A percentile compares a stretch with the other conserved stretches of the same genome.
phyloP scores from a whole-genome alignment of 805 yeast species.

The Saccharomyces eubayanus region DNA sequence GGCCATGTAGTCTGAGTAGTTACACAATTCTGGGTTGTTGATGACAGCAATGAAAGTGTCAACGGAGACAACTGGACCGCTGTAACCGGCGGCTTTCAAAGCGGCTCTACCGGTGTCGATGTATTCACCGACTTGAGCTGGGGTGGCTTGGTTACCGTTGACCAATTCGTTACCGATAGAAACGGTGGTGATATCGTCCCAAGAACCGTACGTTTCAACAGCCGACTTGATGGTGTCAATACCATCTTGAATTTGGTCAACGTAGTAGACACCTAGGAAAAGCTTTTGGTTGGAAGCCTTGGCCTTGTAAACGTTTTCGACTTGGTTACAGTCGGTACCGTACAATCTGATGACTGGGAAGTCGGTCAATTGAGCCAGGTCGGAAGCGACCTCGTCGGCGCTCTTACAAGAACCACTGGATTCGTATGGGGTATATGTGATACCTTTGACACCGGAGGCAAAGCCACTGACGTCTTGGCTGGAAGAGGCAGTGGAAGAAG shows the following conservation, averaged over 20 bases:
- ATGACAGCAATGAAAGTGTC: conserved; percentile 94
- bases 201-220: conserved; percentile 56
- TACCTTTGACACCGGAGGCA: conserved; percentile 52
- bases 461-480: conserved; percentile 22
- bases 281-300: conserved; percentile 56
- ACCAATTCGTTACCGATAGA: conserved; percentile 97
- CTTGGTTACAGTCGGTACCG: conserved; percentile 85
- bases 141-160: conserved; percentile 72
- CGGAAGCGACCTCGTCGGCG: conserved; percentile 48
- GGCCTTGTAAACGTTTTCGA: conserved; percentile 59
- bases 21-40: conserved; percentile 90
- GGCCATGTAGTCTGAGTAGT: conserved; percentile 84
- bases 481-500: conserved; percentile 28
- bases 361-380: conserved; percentile 44
- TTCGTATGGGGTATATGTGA: conserved; percentile 77
- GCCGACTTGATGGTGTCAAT: conserved; percentile 52
- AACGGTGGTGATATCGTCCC: conserved; percentile 70
- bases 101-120: conserved; percentile 62
- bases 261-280: conserved; percentile 65
- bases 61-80: conserved; percentile 87
- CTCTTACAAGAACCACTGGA: conserved; percentile 62
- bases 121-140: conserved; percentile 58
- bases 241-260: conserved; percentile 47
- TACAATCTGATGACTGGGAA: conserved; percentile 64
- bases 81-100: conserved; percentile 73